phyloP scores from a whole-genome alignment of 2,329 filamentous ascomycete species.

The Aspergillus latus region DNA sequence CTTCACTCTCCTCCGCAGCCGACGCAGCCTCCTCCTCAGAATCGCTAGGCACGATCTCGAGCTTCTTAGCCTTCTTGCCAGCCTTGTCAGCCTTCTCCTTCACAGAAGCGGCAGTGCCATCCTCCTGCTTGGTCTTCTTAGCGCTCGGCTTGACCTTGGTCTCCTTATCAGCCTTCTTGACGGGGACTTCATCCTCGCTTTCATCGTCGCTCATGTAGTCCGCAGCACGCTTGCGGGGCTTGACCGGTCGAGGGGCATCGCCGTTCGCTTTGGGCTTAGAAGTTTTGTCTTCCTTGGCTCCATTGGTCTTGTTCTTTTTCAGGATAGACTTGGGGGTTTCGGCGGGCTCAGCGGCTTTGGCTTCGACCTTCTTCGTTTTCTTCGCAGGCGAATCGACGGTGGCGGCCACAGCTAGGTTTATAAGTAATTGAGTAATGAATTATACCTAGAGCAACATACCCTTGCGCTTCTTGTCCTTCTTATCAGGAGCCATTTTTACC shows the following conservation, averaged over 20 bases:
- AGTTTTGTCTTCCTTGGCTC: conserved; percentile 26
- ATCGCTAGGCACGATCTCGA: conserved; percentile 38
- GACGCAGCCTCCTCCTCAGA: not conserved
- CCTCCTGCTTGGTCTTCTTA: conserved; percentile 49
- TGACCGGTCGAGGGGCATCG: conserved; percentile 36
- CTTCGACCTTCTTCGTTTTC: conserved; percentile 59
- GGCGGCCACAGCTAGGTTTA: conserved; percentile 27
- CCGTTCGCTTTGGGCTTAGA: conserved; percentile 34
- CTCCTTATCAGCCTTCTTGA: conserved; percentile 26
- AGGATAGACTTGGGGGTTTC: conserved; percentile 33
- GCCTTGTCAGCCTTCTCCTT: conserved; percentile 37
- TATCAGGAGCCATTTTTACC: conserved; percentile 53
- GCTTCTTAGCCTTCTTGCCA: conserved; percentile 46
- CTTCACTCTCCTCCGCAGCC: conserved; percentile 30
- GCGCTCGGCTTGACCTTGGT: conserved; percentile 39
- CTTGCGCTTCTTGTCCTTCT: conserved; percentile 54
- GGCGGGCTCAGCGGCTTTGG: conserved; percentile 31
- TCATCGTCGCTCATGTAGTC: conserved; percentile 50
- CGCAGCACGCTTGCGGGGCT: conserved; percentile 49
- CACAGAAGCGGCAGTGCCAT: conserved; percentile 32
- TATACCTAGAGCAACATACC: conserved; percentile 26
- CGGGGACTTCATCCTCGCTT: conserved; percentile 22
- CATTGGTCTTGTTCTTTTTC: conserved; percentile 33
- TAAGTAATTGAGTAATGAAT: conserved; percentile 9
- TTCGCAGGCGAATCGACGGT: conserved; percentile 52